Base-by-base conservation (phyloP, 495 filamentous ascomycete genomes). In the Haplographium delicatum region DNA sequence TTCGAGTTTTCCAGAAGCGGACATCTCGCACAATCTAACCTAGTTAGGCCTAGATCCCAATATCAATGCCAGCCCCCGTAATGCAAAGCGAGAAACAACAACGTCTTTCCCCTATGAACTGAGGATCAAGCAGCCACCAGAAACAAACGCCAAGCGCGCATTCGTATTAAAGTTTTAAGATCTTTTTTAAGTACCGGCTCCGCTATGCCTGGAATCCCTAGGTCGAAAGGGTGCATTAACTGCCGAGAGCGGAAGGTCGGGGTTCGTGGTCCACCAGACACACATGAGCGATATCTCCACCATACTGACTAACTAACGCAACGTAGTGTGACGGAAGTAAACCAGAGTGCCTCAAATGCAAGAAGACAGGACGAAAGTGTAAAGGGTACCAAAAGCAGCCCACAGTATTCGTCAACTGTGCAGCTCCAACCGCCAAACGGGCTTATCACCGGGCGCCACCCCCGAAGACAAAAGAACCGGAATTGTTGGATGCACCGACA, bases 301-400 rank as follows among this genome's bases (percentile, higher is more conserved):
- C n/a, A n/a, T n/a, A n/a, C n/a, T 8, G 24, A n/a, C 7, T 20
- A 13, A 26, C 23, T n/a, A 34, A 18, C 7, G 41, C 22, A 26
- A n/a, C 24, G 5, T 25, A 47, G 44, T 47, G 44, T 15, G 44
- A 47, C 18, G n/a, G 18, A 5, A 22, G 20, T 3, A 47, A 25
- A 47, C 44, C 44, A 5, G 10, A 9, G 5, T 47, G 44, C 15
- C 23, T 8, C 10, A 47, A 28, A 34, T 47, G 44, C 18, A 11
- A 3, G 15, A 28, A 19, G n/a, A 33, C 44, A 24, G 18, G 18
- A 23, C 26, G 44, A 10, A 15, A 5, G 34, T 47, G 44, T 28
- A 31, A 47, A 34, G 44, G 44, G 26, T 47, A 47, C 34, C 26
- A n/a, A 4, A 47, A 47, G 16, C 44, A 33, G 26, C 28, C 44